A percentile compares a stretch with the other conserved stretches of the same genome.
phyloP scores from a whole-genome alignment of 768 basidiomycete species.

The Dacryopinax spathularia region DNA sequence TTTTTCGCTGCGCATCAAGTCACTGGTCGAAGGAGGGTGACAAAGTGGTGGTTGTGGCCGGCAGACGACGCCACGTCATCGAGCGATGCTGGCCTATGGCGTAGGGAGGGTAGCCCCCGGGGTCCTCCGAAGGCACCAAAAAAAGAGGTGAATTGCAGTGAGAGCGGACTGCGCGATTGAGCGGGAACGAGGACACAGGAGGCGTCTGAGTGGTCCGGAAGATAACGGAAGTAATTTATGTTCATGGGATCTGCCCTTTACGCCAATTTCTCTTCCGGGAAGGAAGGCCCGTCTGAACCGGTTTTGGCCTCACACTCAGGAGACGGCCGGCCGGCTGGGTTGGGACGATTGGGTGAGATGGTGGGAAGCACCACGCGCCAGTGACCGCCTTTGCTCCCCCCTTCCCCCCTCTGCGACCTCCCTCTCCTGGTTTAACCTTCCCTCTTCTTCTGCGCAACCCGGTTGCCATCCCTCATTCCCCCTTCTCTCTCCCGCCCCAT shows the following conservation, averaged over 20 bases:
- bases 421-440: background rate
- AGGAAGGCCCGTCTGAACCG: background rate
- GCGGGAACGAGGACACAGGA: background rate
- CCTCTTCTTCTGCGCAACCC: background rate
- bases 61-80: background rate
- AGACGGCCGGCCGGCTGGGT: too few relatives aligned
- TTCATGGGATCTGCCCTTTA: too few relatives aligned
- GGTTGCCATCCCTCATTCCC: background rate
- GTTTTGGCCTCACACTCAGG: too few relatives aligned
- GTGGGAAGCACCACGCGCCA: background rate
- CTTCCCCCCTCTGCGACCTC: background rate
- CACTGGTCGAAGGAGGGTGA: too few relatives aligned
- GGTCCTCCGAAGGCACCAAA: background rate
- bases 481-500: conserved; percentile 2
- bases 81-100: background rate
- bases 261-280: background rate
- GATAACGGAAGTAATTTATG: background rate
- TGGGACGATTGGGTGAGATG: too few relatives aligned
- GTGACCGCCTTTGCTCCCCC: background rate
- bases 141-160: background rate
- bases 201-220: background rate
- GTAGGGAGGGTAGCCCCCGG: too few relatives aligned
- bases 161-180: background rate
- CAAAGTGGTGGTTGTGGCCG: background rate
- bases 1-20: background rate